These are phyloP conservation scores for Thalia dealbata DNA, from an alignment of 176 grass and related monocot species.

Conservation along the genomic window DNA sequence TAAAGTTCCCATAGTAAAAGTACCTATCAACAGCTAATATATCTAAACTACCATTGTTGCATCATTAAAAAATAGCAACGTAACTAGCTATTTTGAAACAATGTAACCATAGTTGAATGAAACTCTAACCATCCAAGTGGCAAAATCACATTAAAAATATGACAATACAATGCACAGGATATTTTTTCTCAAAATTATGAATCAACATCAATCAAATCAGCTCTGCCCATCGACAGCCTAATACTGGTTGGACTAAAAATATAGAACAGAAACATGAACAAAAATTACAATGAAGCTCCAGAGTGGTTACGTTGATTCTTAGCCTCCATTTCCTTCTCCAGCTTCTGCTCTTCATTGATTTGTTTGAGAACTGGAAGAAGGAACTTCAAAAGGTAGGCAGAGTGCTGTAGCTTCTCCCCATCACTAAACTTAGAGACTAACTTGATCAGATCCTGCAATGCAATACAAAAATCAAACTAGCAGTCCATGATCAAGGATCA, in stretches of 20 bases:
- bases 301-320: neutral
- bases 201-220: too few relatives aligned
- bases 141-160: too few relatives aligned
- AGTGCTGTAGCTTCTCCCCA: constrained; percentile 1
- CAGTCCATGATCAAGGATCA: neutral
- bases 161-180: too few relatives aligned
- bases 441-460: constrained; percentile 2
- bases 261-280: neutral
- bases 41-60: neutral
- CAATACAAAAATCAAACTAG: too few relatives aligned
- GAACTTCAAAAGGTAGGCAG: constrained; percentile 1
- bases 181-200: too few relatives aligned
- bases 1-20: neutral
- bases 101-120: too few relatives aligned
- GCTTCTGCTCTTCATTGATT: constrained; percentile 3
- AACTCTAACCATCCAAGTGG: too few relatives aligned
- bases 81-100: too few relatives aligned
- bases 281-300: neutral
- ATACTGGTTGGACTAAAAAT: neutral
- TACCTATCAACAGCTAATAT: neutral
- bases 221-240: neutral
- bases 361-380: constrained; percentile 3
- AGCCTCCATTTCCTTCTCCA: constrained; percentile 5
- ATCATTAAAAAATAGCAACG: too few relatives aligned
- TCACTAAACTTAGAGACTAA: neutral